Evolutionary conservation across 2,329 filamentous ascomycete species (phyloP).

Genomic region (Aureobasidium lini): DNA sequence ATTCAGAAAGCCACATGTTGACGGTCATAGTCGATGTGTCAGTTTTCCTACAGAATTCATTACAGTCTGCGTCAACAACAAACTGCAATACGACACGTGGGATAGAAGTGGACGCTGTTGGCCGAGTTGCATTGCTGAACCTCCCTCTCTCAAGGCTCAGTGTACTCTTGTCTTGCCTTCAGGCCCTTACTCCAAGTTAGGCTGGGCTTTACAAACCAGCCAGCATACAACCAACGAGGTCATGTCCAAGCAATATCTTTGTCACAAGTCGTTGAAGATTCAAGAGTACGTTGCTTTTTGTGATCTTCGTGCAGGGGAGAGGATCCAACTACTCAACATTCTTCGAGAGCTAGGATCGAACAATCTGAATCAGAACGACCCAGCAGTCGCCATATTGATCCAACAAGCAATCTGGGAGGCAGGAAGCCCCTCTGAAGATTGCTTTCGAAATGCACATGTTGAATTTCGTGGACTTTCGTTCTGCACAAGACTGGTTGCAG

Average conservation of each 20-base stretch:
- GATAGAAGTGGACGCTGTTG: too few species aligned
- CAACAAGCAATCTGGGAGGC: slow-evolving; percentile 47
- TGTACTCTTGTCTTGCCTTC: slow-evolving; percentile 34
- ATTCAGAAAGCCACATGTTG: too few species aligned
- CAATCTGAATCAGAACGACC: slow-evolving; percentile 53
- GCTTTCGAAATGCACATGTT: slow-evolving; percentile 41
- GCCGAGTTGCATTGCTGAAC: too few species aligned
- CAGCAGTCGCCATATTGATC: slow-evolving; percentile 44
- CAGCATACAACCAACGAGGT: slow-evolving; percentile 49
- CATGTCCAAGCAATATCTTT: slow-evolving; percentile 43
- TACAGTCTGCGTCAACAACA: too few species aligned
- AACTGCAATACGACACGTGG: too few species aligned
- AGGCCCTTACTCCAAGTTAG: slow-evolving; percentile 26
- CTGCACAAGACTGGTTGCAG: slow-evolving; percentile 40
- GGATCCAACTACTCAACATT: slow-evolving; percentile 42
- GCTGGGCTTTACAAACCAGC: slow-evolving; percentile 26
- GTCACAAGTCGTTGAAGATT: slow-evolving; percentile 39
- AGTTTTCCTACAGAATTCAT: too few species aligned
- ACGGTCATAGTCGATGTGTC: too few species aligned
- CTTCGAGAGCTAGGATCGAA: slow-evolving; percentile 45
- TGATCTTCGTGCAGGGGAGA: slow-evolving; percentile 38
- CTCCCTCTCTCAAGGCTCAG: slow-evolving; percentile 36
- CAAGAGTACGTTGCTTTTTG: slow-evolving; percentile 51
- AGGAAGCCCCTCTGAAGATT: slow-evolving; percentile 40
- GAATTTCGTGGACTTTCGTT: slow-evolving; percentile 45